Conservation (phyloP, 164 flowering plant genomes). For the Pachysandra terminalis region DNA sequence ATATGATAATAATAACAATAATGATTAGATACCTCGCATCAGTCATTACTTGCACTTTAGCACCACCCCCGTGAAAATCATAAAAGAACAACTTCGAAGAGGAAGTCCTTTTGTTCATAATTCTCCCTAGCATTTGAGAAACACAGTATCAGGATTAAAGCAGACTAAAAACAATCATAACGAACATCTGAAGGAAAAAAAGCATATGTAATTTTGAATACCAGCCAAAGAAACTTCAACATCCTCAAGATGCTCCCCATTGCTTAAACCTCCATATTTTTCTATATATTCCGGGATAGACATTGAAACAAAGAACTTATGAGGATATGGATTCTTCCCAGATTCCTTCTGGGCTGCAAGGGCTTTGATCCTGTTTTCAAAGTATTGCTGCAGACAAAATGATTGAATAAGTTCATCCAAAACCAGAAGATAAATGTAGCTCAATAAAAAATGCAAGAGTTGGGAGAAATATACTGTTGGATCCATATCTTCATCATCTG, state of each 20-base stretch:
- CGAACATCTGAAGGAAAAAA: background rate
- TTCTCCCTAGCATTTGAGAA: constrained; percentile 49
- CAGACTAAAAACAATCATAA: background rate
- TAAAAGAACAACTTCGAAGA: constrained; percentile 85
- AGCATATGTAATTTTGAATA: constrained; percentile 16
- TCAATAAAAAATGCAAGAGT: background rate
- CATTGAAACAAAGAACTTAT: constrained; percentile 66
- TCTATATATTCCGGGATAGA: constrained; percentile 51
- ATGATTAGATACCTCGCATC: constrained; percentile 59
- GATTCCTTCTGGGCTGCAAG: constrained; percentile 54
- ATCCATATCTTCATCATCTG: constrained; percentile 94
- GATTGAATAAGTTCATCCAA: constrained; percentile 4
- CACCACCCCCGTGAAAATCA: constrained; percentile 70
- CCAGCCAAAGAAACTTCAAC: constrained; percentile 69
- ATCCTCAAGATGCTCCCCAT: constrained; percentile 68
- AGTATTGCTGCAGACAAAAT: constrained; percentile 72
- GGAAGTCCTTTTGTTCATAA: constrained; percentile 83
- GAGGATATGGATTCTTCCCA: constrained; percentile 82
- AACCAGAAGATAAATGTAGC: background rate
- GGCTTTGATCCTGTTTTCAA: constrained; percentile 71
- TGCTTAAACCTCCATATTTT: constrained; percentile 45
- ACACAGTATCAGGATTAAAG: background rate
- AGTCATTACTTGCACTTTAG: constrained; percentile 90
- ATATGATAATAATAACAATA: background rate
- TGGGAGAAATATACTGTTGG: constrained; percentile 58